Evolutionary conservation across 1,284 basidiomycete genomes (phyloP).

Genomic region (Ustilago trichophora): DNA sequence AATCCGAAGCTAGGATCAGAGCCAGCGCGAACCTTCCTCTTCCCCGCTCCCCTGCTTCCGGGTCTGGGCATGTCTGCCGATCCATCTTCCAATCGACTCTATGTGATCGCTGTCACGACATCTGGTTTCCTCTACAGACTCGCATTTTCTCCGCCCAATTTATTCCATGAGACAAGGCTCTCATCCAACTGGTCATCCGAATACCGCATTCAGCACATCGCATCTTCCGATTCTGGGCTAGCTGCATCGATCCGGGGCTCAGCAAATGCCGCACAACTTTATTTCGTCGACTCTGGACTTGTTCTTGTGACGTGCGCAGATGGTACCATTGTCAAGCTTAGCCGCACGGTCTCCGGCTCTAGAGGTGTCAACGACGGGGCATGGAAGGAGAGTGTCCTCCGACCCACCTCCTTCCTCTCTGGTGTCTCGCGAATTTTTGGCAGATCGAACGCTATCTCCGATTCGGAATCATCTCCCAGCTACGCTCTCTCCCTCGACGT

Average conservation of each 20-base stretch:
- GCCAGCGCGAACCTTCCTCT: conserved; percentile 42
- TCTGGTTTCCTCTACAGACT: conserved; percentile 55
- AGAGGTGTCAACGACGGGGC: conserved; percentile 29
- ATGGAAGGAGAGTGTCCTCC: conserved; percentile 52
- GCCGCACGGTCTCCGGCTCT: conserved; percentile 20
- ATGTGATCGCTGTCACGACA: conserved; percentile 47
- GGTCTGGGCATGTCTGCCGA: conserved; percentile 49
- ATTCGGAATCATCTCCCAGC: conserved; percentile 35
- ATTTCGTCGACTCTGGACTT: conserved; percentile 48
- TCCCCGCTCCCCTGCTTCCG: conserved; percentile 51
- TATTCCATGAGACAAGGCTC: conserved; percentile 41
- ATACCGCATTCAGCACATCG: conserved; percentile 41
- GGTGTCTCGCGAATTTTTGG: conserved; percentile 57
- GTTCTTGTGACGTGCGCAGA: conserved; percentile 59
- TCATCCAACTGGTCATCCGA: conserved; percentile 47
- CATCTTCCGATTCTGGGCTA: conserved; percentile 29
- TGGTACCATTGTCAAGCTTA: conserved; percentile 56
- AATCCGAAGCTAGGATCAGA: conserved; percentile 25
- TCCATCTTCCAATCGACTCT: conserved; percentile 25
- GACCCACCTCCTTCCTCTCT: conserved; percentile 56
- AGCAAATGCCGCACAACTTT: conserved; percentile 41
- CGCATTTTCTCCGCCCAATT: conserved; percentile 29
- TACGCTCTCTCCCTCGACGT: conserved; percentile 51
- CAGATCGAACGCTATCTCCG: conserved; percentile 36
- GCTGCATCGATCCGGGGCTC: conserved; percentile 20